Base-by-base conservation (phyloP, 2,329 filamentous ascomycete genomes). In the Penicillium brevicompactum region DNA sequence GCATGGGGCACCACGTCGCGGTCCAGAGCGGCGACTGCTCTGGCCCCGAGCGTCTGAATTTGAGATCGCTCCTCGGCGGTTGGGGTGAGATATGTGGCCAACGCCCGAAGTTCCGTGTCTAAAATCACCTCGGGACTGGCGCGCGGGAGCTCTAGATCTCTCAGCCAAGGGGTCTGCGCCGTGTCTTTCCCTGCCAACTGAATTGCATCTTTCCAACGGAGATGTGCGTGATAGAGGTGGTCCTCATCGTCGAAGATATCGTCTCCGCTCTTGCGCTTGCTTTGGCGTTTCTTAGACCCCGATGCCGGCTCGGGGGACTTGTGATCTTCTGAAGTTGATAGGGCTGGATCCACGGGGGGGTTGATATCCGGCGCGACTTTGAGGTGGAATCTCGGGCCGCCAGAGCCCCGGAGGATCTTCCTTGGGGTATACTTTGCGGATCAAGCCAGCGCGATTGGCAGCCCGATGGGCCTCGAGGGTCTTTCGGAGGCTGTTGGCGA, bases 51-150 rank as follows among this genome's bases (percentile, higher is more conserved):
- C 7, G 53, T 64, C 18, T 65, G 48, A 6, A 71, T 64, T 13
- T 53, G 64, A 14, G 66, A 58, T 18, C 67, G 60, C 68, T 86
- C 83, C 11, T 63, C 59, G 13, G 58, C 55, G 11, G 70, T 80
- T 13, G 77, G 79, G 18, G 67, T 67, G 53, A 81, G 67, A 57
- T 78, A 83, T 14, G 56, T 51, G 18, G 75, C 74, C 49, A 83
- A 78, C 2, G 74, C 74, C 32, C 61, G 58, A 38, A 84, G 76
- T 65, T 84, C 81, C n/a, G 67, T 68, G 52, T 70, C 63, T n/a
- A 81, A 65, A 14, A 69, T 63, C 18, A 67, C 56, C 3, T 65
- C 44, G 11, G 67, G 67, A 60, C 70, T 40, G 51, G 41, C 14
- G 53, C 49, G 32, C 72, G n/a, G 42, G 65, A 52, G 14, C 59